These are phyloP conservation scores for Mangifera indica DNA, from an alignment of 345 rosid species.

Conservation along the genomic window DNA sequence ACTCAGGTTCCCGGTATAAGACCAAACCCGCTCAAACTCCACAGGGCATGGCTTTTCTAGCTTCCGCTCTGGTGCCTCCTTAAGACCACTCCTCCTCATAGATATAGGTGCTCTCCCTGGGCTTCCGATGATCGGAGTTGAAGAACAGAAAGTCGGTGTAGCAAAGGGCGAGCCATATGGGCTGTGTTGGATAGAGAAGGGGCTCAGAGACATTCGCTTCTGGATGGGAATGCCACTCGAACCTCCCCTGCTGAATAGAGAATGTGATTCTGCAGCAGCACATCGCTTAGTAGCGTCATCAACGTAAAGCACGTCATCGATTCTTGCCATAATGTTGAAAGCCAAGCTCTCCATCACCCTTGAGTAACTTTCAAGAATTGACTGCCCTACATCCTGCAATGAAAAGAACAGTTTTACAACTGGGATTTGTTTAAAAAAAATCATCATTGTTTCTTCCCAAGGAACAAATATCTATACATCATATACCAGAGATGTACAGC, in stretches of 20 bases:
- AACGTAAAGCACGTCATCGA: conserved; percentile 85
- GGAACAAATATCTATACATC: background rate
- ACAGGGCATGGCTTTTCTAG: conserved; percentile 29
- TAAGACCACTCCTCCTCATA: conserved; percentile 33
- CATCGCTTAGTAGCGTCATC: conserved; percentile 67
- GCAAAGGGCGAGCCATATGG: conserved; percentile 76
- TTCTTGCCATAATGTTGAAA: conserved; percentile 95
- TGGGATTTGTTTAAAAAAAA: background rate
- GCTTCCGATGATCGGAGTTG: conserved; percentile 56
- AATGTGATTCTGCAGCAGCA: conserved; percentile 55
- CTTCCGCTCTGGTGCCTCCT: conserved; percentile 46
- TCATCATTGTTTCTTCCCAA: background rate
- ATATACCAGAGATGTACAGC: background rate
- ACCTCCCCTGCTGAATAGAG: conserved; percentile 65
- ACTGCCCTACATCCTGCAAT: conserved; percentile 92
- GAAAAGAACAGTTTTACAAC: background rate
- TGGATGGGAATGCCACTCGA: conserved; percentile 62
- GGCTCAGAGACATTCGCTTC: conserved; percentile 70
- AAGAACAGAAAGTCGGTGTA: conserved; percentile 61
- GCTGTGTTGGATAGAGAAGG: conserved; percentile 61
- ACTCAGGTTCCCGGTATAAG: conserved; percentile 72
- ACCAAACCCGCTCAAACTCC: conserved; percentile 70
- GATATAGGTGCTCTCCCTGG: conserved; percentile 52
- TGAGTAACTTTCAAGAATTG: conserved; percentile 95
- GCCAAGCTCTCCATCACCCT: conserved; percentile 99